A percentile compares a stretch with the other conserved stretches of the same genome.
Conservation (phyloP, 108 stramenopile species). For the Skeletonema tropicum region DNA sequence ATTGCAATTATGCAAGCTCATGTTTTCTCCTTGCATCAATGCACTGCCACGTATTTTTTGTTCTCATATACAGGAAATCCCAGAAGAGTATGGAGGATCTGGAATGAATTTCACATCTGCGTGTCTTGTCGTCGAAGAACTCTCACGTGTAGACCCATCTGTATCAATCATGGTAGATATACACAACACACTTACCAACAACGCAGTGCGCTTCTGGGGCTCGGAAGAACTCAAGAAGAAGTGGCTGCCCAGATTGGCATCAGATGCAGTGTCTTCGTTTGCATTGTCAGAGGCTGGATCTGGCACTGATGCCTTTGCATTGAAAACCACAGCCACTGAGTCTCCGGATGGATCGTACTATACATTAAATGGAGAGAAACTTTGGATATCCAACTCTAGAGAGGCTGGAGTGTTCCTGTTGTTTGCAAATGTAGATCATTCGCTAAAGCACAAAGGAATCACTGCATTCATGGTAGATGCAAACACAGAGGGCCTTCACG, state of each 20-base stretch:
- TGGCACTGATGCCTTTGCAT: slow-evolving; percentile 94
- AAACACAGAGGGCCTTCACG: slow-evolving; percentile 73
- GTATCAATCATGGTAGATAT: slow-evolving; percentile 93
- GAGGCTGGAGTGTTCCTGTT: slow-evolving; percentile 93
- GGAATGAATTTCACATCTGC: slow-evolving; percentile 89
- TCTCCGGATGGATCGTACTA: slow-evolving; percentile 80
- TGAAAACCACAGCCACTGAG: slow-evolving; percentile 81
- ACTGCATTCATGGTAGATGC: slow-evolving; percentile 94
- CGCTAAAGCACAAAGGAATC: slow-evolving; percentile 92
- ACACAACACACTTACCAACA: slow-evolving; percentile 96
- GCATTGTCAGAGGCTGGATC: slow-evolving; percentile 89
- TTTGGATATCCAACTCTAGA: slow-evolving; percentile 93
- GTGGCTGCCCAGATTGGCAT: slow-evolving; percentile 90
- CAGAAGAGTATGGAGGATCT: slow-evolving; percentile 80
- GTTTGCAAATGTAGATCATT: slow-evolving; percentile 89
- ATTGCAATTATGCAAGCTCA: background rate
- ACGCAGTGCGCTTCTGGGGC: slow-evolving; percentile 94
- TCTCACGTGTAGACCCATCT: slow-evolving; percentile 91
- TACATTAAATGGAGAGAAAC: slow-evolving; percentile 89
- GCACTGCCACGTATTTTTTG: background rate
- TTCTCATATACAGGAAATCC: slow-evolving; percentile 57
- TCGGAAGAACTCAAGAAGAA: slow-evolving; percentile 66
- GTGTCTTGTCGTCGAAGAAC: slow-evolving; percentile 92
- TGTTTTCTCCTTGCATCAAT: background rate
- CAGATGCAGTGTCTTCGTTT: slow-evolving; percentile 85